Evolutionary conservation across 2,329 filamentous ascomycete species (phyloP).

Genomic region (Coniella lustricola): DNA sequence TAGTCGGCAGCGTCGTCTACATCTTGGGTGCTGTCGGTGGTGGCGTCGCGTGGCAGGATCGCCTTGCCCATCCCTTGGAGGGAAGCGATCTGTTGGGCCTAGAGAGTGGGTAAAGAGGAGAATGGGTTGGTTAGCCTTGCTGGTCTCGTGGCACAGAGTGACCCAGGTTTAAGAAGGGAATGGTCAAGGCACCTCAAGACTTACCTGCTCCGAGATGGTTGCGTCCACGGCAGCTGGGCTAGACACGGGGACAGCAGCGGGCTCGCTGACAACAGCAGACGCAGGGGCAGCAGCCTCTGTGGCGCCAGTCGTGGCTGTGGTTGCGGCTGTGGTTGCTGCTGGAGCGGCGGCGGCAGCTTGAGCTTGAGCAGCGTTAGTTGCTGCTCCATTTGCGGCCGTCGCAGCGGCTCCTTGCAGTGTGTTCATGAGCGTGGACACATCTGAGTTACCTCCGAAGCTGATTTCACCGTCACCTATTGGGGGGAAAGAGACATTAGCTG

Average conservation of each 20-base stretch:
- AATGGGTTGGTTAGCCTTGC: constrained; percentile 1
- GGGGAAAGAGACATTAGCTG: background rate
- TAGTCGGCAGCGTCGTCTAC: constrained; percentile 42
- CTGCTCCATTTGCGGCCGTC: constrained; percentile 27
- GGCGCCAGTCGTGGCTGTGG: constrained; percentile 17
- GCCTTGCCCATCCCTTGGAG: constrained; percentile 44
- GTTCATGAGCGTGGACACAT: constrained; percentile 38
- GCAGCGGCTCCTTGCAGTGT: constrained; percentile 40
- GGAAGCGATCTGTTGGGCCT: constrained; percentile 35
- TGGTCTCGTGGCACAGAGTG: background rate
- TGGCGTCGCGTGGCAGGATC: constrained; percentile 33
- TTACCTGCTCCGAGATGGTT: constrained; percentile 29
- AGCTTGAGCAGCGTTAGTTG: constrained; percentile 23
- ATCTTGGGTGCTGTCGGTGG: constrained; percentile 20
- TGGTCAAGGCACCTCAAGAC: constrained; percentile 7
- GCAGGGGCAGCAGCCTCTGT: constrained; percentile 8
- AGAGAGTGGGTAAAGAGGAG: background rate
- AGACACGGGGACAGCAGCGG: constrained; percentile 1
- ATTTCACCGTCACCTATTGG: constrained; percentile 37
- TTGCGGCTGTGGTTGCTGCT: constrained; percentile 18
- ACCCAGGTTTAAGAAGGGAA: background rate
- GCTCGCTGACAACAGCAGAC: constrained; percentile 16
- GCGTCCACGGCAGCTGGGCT: constrained; percentile 24
- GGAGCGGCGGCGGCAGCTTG: constrained; percentile 19
- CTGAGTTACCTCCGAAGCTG: constrained; percentile 38